Base-by-base conservation (phyloP, 148 eudicot genomes). In the Spergularia marina region DNA sequence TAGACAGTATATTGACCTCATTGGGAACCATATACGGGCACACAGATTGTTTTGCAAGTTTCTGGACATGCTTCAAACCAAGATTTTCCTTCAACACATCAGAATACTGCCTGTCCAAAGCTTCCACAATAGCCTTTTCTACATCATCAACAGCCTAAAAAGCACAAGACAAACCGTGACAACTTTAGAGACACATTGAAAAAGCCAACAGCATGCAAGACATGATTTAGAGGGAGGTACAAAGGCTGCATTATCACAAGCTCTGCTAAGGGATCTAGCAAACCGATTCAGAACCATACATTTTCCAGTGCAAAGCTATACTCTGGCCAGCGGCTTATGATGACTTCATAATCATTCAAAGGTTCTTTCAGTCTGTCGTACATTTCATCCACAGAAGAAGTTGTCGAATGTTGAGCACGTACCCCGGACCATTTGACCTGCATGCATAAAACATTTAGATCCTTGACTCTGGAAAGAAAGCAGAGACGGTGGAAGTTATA, bases 261-360 rank as follows among this genome's bases (percentile, higher is more conserved):
- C n/a, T 14, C 17, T 20, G 18, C 17, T 47, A 18, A 51, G 12
- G 39, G 41, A 76, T 23, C 18, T 21, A 41, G 17, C 55, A 36
- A 60, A 25, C 23, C 41, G 30, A 52, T 14, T 15, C 14, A 53
- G 47, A 53, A 36, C 69, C 89, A 53, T 89, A 91, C 98, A 84
- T 82, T 88, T 84, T 94, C 98, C 83, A 94, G 78, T 14, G 83
- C 87, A 66, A 86, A 87, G 47, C 90, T 88, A 76, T 94, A 94
- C 79, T 94, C 98, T 47, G 98, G 98, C 98, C 98, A 94, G 58
- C 98, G 95, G 77, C 95, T 83, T 65, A 94, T 87, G 79, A 94
- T 91, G 77, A 91, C 90, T 55, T 88, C 93, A 74, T 91, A 94
- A 78, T 88, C 97, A 52, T 84, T 85, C 68, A 91, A 77, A 7